These are phyloP conservation scores for Solanum habrochaites DNA, from an alignment of 257 asterid genomes.

Conservation along the genomic window DNA sequence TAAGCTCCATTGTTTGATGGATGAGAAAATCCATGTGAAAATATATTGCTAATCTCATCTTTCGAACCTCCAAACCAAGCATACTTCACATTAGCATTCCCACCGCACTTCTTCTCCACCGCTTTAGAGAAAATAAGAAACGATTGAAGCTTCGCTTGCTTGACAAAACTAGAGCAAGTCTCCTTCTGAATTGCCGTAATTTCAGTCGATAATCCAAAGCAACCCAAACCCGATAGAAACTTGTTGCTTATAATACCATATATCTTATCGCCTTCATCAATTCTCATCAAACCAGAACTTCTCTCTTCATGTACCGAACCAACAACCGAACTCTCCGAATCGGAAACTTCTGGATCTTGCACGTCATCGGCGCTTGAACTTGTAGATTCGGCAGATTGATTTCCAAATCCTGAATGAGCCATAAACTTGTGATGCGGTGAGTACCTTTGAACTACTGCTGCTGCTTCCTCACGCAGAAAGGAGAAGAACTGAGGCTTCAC, in stretches of 20 bases:
- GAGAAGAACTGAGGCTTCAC: not conserved
- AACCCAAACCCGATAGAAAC: not conserved
- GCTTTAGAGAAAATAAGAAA: slow-evolving; percentile 2
- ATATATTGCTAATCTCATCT: not conserved
- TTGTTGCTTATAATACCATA: not conserved
- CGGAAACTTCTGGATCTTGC: not conserved
- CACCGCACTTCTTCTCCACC: not conserved
- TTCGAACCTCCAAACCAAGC: slow-evolving; percentile 8
- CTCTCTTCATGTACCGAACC: not conserved
- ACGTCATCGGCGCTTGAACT: not conserved
- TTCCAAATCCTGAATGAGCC: not conserved
- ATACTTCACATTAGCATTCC: slow-evolving; percentile 4
- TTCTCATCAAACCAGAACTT: not conserved
- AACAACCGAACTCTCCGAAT: not conserved
- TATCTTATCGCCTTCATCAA: not conserved
- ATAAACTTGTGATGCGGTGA: not conserved
- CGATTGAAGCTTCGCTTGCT: slow-evolving; percentile 5
- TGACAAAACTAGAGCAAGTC: not conserved
- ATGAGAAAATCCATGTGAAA: not conserved
- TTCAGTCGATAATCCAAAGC: not conserved
- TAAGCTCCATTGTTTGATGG: not conserved
- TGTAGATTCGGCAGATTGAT: not conserved
- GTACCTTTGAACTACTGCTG: not conserved
- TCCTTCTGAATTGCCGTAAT: not conserved
- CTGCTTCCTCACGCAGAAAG: not conserved